Evolutionary conservation across 129 eudicot species (phyloP).

Genomic region (Lonicera japonica): DNA sequence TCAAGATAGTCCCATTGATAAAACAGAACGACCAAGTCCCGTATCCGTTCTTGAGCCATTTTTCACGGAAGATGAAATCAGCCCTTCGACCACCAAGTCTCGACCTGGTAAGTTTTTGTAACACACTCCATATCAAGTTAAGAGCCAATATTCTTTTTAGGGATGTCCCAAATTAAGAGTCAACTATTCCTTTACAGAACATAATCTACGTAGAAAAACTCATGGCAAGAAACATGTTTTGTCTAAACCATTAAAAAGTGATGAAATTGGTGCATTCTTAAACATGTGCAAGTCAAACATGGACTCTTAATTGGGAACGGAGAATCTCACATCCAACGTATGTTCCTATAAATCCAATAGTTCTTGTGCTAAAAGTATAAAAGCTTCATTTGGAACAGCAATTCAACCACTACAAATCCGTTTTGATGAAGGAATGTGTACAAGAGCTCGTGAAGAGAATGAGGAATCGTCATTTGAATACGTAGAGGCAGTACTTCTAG

Average conservation of each 20-base stretch:
- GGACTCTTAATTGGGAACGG: too few species aligned
- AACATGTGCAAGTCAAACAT: too few species aligned
- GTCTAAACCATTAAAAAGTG: neutral
- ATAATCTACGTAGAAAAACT: neutral
- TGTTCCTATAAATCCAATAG: neutral
- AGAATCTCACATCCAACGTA: too few species aligned
- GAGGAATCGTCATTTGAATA: conserved; percentile 83
- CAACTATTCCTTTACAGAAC: too few species aligned
- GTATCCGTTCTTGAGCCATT: conserved; percentile 83
- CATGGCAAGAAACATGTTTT: neutral
- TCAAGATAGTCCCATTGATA: conserved; percentile 28
- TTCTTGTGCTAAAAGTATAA: conserved; percentile 11
- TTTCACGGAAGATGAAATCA: conserved; percentile 67
- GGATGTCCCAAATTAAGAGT: too few species aligned
- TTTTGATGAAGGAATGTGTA: conserved; percentile 50
- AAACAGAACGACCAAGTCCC: conserved; percentile 73
- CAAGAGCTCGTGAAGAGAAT: conserved; percentile 38
- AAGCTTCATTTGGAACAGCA: conserved; percentile 32
- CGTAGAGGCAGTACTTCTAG: conserved; percentile 74
- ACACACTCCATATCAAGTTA: neutral
- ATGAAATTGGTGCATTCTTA: too few species aligned
- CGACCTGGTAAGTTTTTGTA: conserved; percentile 36
- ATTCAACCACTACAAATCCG: conserved; percentile 66
- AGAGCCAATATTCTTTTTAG: too few species aligned
- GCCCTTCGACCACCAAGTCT: conserved; percentile 51